phyloP scores from a whole-genome alignment of 140 eudicot species.

The Anethum foeniculum region DNA sequence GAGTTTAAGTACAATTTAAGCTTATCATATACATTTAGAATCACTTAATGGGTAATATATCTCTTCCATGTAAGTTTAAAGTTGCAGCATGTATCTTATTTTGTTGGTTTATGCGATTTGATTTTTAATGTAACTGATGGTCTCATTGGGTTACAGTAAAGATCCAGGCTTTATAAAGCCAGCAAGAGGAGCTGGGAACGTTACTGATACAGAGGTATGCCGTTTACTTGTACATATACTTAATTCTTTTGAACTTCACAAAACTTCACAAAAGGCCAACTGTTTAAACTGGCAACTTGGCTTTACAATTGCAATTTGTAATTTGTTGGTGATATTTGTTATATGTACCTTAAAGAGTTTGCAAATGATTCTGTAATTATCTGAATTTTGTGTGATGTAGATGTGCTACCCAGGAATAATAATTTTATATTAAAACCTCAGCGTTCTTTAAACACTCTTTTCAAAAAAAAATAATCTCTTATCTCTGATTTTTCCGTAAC shows the following conservation, averaged over 20 bases:
- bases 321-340: background rate
- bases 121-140: background rate
- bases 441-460: background rate
- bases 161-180: constrained; percentile 75
- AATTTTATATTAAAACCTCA: background rate
- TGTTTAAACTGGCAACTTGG: background rate
- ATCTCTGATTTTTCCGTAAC: background rate
- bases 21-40: too few relatives aligned
- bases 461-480: background rate
- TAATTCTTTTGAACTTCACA: background rate
- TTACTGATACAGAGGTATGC: constrained; percentile 50
- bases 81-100: background rate
- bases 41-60: too few relatives aligned
- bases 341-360: background rate
- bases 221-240: background rate
- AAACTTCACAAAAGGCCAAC: background rate
- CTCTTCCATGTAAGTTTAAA: too few relatives aligned
- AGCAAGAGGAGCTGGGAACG: constrained; percentile 23
- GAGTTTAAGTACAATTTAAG: too few relatives aligned
- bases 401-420: background rate
- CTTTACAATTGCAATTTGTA: background rate
- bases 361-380: background rate
- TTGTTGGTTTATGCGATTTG: background rate
- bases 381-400: background rate
- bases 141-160: constrained; percentile 51